Base-by-base conservation (phyloP, 306 rosid genomes). In the Pachyrhizus erosus region DNA sequence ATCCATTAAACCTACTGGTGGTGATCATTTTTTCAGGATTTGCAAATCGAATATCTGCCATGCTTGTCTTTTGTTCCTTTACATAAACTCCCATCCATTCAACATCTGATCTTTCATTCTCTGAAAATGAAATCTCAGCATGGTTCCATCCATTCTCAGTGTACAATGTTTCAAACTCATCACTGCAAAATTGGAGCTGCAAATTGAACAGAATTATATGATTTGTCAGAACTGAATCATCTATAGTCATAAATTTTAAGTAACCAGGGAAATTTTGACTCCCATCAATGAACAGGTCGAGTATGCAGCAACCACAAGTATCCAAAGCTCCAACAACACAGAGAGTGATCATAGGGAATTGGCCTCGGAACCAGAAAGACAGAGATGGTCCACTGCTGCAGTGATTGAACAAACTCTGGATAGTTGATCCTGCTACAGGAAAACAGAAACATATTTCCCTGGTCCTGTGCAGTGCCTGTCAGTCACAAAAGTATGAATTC, bases 281-380 rank as follows among this genome's bases (percentile, higher is more conserved):
- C 24, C 58, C 24, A 51, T 51, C n/a, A 51, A 51, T 3, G 9
- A 51, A 51, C 58, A 51, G 24, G 24, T 51, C 58, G 2, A 58
- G 14, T 7, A 21, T 17, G 5, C 17, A 58, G 2, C 27, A 23
- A 9, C 31, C 17, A 21, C 31, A 51, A 17, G 3, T 51, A 51
- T 51, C 17, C 65, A 58, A 58, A 58, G 15, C 65, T 58, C 65
- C 65, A 58, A 58, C 33, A 23, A 58, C 33, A 58, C 65, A 58
- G 58, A 51, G 65, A 24, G 65, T 9, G 3, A 58, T 58, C 65
- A 23, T 23, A 23, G 65, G 67, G 31, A 27, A 27, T 27, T 27
- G 31, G 31, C 31, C 31, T 1, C 31, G 31, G 31, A 27, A 27
- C 31, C 31, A 27, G 31, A 27, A 27, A 27, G 31, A 27, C 31